Evolutionary conservation across 306 rosid genomes (phyloP).

Genomic region (Chamaecrista fasciculata): DNA sequence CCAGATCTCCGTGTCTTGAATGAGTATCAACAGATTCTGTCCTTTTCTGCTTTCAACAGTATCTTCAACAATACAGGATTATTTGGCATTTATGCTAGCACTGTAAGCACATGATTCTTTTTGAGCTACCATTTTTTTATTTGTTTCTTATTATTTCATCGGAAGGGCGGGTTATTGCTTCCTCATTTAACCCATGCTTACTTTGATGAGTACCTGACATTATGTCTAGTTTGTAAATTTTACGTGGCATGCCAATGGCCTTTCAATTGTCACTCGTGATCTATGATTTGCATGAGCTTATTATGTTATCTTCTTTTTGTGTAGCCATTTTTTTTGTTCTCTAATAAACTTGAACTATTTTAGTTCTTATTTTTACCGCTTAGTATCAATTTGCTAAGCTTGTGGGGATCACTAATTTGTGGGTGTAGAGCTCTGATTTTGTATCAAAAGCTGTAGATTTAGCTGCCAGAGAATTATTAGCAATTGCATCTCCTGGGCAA

Average conservation of each 20-base stretch:
- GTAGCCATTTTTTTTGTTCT: neutral
- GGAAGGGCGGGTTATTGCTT: neutral
- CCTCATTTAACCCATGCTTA: neutral
- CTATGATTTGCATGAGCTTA: neutral
- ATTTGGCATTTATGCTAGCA: constrained; percentile 72
- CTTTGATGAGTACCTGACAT: neutral
- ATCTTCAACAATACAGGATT: constrained; percentile 79
- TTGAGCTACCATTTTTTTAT: neutral
- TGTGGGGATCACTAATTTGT: constrained; percentile 30
- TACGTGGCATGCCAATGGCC: neutral
- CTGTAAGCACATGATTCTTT: constrained; percentile 46
- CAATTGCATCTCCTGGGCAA: constrained; percentile 86
- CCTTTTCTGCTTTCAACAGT: constrained; percentile 86
- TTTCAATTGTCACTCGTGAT: neutral
- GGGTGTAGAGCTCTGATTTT: constrained; percentile 63
- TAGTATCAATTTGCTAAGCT: constrained; percentile 9
- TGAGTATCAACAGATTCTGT: constrained; percentile 65
- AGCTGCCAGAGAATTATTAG: constrained; percentile 69
- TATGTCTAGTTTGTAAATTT: neutral
- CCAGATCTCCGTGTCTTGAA: constrained; percentile 87
- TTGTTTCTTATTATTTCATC: neutral
- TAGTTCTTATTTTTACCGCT: neutral
- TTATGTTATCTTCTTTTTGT: neutral
- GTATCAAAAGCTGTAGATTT: constrained; percentile 65
- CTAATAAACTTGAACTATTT: neutral